Conservation (phyloP, 805 yeast species). For the Maudiozyma serrabonitensis region DNA sequence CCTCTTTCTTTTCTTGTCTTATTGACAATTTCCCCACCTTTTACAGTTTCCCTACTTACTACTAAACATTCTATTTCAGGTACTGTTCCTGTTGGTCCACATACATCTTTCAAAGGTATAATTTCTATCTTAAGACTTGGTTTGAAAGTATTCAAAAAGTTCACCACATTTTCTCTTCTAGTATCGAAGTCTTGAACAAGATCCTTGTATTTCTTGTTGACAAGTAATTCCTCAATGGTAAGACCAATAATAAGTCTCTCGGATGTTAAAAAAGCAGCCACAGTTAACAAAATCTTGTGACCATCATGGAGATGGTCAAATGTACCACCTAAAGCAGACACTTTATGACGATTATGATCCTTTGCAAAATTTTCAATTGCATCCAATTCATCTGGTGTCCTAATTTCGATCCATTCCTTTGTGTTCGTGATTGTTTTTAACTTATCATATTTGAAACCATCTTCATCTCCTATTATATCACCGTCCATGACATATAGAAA, state of each 20-base stretch:
- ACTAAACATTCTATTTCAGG: conserved; percentile 69
- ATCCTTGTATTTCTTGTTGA: conserved; percentile 65
- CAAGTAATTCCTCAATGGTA: conserved; percentile 64
- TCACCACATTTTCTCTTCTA: conserved; percentile 39
- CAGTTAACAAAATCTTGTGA: conserved; percentile 73
- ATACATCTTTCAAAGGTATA: conserved; percentile 66
- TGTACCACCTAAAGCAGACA: conserved; percentile 83
- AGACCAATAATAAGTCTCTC: conserved; percentile 64
- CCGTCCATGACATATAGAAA: conserved; percentile 9
- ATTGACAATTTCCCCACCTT: conserved; percentile 71
- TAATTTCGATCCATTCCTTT: neutral
- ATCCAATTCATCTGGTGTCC: neutral
- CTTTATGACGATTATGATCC: conserved; percentile 23
- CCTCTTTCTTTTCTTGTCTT: conserved; percentile 48
- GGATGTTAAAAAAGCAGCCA: conserved; percentile 54
- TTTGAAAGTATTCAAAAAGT: conserved; percentile 41
- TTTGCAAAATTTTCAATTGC: neutral
- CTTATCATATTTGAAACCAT: neutral
- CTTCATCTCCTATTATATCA: neutral
- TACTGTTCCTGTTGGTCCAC: conserved; percentile 86
- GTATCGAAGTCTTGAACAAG: conserved; percentile 47
- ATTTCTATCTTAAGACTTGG: conserved; percentile 42
- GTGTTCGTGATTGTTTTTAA: neutral
- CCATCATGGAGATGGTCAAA: conserved; percentile 96
- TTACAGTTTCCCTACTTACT: conserved; percentile 66